Percentiles rank a stretch among this genome's conserved stretches.
Conservation (phyloP, 192 early-diverging fungal genomes). For the Umbelopsis sp. region DNA sequence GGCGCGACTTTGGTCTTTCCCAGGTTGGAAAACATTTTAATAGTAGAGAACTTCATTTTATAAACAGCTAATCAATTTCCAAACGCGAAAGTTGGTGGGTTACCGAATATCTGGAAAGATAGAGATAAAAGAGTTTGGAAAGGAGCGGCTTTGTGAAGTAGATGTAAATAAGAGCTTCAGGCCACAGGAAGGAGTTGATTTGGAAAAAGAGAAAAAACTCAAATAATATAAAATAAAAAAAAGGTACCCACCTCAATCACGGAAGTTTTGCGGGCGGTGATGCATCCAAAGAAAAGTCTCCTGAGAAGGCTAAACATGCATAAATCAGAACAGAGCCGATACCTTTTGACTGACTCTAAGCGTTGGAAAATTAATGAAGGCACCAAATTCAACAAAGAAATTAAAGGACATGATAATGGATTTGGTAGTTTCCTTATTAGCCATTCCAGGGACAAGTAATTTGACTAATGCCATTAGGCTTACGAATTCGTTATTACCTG, state of each 20-base stretch:
- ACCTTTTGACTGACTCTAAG: no score
- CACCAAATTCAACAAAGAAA: no score
- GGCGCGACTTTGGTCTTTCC: constrained; percentile 7
- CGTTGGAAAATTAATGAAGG: no score
- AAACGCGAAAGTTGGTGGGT: background rate
- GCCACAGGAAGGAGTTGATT: constrained; percentile 4
- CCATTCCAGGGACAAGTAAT: constrained; percentile 18
- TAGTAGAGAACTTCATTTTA: constrained; percentile 9
- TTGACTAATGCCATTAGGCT: background rate
- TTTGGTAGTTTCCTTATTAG: background rate
- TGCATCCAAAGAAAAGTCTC: no score
- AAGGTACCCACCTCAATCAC: no score
- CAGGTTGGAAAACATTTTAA: constrained; percentile 3
- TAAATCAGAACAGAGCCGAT: no score
- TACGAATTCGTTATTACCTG: background rate
- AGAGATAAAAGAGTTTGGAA: background rate
- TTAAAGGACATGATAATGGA: no score
- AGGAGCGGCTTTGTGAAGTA: constrained; percentile 6
- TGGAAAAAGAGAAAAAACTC: background rate
- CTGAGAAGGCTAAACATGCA: no score
- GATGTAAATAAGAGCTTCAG: background rate
- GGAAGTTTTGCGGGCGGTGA: no score
- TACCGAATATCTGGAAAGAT: background rate
- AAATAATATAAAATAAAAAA: no score
- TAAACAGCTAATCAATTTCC: background rate